Evolutionary conservation across 257 asterid species (phyloP), one percentile per base, ranked within the genome.

Genomic region (Solanum chmielewskii): DNA sequence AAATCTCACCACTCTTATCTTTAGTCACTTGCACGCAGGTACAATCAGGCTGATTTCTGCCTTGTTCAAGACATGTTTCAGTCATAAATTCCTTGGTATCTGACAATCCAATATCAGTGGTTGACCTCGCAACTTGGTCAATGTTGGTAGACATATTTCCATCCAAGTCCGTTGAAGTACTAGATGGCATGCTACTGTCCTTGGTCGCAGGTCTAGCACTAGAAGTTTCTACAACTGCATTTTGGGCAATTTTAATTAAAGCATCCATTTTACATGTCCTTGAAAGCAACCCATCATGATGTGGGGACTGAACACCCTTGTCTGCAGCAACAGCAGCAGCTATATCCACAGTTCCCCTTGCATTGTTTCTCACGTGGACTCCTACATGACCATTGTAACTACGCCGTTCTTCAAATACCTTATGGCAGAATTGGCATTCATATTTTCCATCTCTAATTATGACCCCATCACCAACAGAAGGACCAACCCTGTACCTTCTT

Each of bases 381-480:
- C 97, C 98, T 21, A 97, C 99, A 89, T 94, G 99, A 64, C 96
- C 98, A 90, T 89, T 93, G 89, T 95, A 97, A 88, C 95, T 93
- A 64, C 95, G 95, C 90, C 93, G 90, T 90, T 96, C 99, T 14
- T 91, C 88, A 88, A 96, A 96, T 76, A 95, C 93, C 93, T 95
- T 94, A 92, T 96, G 98, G 90, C 99, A 95, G 91, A 94, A 94
- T 88, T 95, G 98, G 91, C 99, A 95, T 90, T 95, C 98, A 69
- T 89, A 97, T 90, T 95, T 94, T 69, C 99, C 98, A 87, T 95
- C 98, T 92, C 84, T 94, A 70, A 94, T 92, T 74, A 97, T 94
- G 85, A 94, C 97, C 37, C 98, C 98, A 76, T 96, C 98, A 45
- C 95, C 96, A 70, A 96, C 92, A 85, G 96, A 88, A 11, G 91